Evolutionary conservation across 768 basidiomycete genomes (phyloP), one percentile per base, ranked within the genome.

Genomic region (Lactarius pseudohatsudake): DNA sequence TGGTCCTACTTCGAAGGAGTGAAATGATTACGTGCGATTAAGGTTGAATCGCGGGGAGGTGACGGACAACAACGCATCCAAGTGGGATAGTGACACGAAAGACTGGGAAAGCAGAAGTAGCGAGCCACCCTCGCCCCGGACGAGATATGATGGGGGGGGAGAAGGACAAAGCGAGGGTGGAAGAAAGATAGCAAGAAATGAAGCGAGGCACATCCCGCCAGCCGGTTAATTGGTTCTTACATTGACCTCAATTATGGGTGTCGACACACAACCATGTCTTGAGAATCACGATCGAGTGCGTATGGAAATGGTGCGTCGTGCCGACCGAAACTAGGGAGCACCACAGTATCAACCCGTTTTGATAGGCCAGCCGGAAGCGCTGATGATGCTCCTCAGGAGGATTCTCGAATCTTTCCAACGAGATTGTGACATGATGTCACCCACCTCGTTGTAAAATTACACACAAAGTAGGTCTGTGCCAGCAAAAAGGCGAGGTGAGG

Each of bases 1-100:
- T 36, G 55, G 69, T 32, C 65, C 53, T 60, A 3, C 59, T 57
- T 62, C 43, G 63, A 70, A 68, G 30, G 67, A 70, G 64, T 4
- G 67, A 45, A 57, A 62, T 41, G 61, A 65, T 69, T 65, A 70
- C 34, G 69, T 50, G 61, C 61, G 57, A 68, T 64, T 68, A 70
- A 64, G 50, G 20, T 61, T 60, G 55, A 36, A 40, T 61, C 57
- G 69, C 61, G 54, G 65, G 36, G 34, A 40, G 41, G 50, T 13
- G 58, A 45, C 18, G 62, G 65, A 47, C 47, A 62, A 57, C 45
- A 59, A 67, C 62, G 60, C 62, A 67, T 64, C 57, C 65, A 66
- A 61, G 65, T 61, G 45, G 65, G 61, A 26, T n/a, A 53, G 58
- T 50, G 36, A 60, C 41, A 57, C 62, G 45, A 58, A 56, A 7